Conservation (phyloP, 2,329 filamentous ascomycete genomes). For the Grosmannia serpens region DNA sequence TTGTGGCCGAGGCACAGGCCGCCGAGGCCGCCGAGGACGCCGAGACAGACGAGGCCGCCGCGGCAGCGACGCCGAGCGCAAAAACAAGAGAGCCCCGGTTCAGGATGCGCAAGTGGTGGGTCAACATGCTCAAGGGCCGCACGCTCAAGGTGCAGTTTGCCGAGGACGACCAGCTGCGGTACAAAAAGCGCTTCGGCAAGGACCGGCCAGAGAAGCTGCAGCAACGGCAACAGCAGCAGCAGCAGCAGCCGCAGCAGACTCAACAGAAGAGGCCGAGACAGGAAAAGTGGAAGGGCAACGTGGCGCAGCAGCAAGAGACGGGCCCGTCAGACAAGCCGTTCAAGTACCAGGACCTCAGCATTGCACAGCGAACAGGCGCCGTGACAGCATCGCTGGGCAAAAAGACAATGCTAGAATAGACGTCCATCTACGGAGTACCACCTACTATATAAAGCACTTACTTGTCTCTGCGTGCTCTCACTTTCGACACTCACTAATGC, state of each 20-base stretch:
- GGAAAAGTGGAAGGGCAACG: conserved; percentile 20
- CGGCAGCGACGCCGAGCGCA: conserved; percentile 27
- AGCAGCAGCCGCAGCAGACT: not conserved
- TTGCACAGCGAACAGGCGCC: conserved; percentile 61
- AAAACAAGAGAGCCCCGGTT: conserved; percentile 33
- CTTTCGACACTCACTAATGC: not conserved
- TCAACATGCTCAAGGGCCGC: conserved; percentile 72
- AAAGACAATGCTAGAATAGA: conserved; percentile 69
- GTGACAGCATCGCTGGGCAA: conserved; percentile 70
- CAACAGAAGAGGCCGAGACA: conserved; percentile 13
- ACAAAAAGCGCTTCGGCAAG: conserved; percentile 89
- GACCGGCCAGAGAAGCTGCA: conserved; percentile 36
- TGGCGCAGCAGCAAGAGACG: conserved; percentile 5
- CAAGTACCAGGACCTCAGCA: conserved; percentile 33
- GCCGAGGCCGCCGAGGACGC: conserved; percentile 25
- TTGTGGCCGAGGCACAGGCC: conserved; percentile 35
- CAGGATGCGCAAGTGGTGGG: conserved; percentile 64
- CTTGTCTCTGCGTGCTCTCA: too few species aligned
- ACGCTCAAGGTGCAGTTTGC: conserved; percentile 83
- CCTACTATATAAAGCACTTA: too few species aligned
- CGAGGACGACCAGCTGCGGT: conserved; percentile 77
- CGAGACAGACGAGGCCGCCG: conserved; percentile 20
- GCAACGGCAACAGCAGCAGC: conserved; percentile 18
- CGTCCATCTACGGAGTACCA: too few species aligned
- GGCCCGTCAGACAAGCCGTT: conserved; percentile 13